These are phyloP conservation scores for Inga leiocalycina DNA, from an alignment of 306 rosid species.

Conservation along the genomic window DNA sequence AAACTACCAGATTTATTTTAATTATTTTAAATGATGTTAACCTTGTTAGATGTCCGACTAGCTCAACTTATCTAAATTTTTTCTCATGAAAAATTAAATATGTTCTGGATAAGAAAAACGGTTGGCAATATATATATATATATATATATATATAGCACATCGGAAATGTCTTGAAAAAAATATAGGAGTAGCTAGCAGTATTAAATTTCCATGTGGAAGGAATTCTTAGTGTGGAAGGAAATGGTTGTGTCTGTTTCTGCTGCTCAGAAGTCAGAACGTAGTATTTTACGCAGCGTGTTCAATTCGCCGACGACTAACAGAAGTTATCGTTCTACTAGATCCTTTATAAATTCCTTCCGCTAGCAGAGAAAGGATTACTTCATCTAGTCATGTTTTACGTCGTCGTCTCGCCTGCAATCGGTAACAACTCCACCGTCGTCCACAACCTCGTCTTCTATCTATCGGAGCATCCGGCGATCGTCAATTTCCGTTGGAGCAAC, in stretches of 20 bases:
- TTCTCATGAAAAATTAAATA: neutral
- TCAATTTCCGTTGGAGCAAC: conserved; percentile 80
- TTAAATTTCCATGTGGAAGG: neutral
- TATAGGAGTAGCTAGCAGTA: neutral
- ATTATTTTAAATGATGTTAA: neutral
- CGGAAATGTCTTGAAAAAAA: too few species aligned
- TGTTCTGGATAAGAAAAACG: neutral
- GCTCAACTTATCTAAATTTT: neutral
- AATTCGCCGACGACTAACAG: too few species aligned
- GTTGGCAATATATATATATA: too few species aligned
- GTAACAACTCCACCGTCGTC: conserved; percentile 2
- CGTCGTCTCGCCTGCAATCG: conserved; percentile 16
- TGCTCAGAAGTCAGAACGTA: too few species aligned
- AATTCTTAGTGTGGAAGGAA: too few species aligned
- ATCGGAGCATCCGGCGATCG: conserved; percentile 81
- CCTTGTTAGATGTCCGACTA: neutral
- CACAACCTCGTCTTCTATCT: conserved; percentile 54
- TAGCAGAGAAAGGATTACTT: neutral
- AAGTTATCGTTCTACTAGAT: too few species aligned
- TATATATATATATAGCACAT: too few species aligned
- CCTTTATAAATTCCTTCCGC: neutral
- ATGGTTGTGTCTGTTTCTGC: too few species aligned
- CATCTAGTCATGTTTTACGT: neutral
- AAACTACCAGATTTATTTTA: neutral
- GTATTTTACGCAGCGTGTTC: too few species aligned